Percentiles rank a stretch among this genome's conserved stretches.
These are phyloP conservation scores for Phymatotrichopsis omnivora DNA, from an alignment of 2,329 filamentous ascomycete species.

Conservation along the genomic window DNA sequence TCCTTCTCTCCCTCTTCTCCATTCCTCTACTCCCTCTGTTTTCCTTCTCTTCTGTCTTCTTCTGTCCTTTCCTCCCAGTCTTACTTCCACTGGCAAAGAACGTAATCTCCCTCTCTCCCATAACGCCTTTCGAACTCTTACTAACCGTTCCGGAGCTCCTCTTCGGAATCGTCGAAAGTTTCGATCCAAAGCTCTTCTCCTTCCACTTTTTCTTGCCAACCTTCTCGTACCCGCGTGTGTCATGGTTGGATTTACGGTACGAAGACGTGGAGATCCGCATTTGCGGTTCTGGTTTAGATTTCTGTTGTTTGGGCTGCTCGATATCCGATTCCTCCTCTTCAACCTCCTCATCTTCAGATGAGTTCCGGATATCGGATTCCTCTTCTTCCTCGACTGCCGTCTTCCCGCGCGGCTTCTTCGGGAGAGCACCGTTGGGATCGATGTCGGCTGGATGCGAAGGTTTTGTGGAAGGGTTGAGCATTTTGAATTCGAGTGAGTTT, in stretches of 20 bases:
- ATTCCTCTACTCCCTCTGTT: conserved; percentile 9
- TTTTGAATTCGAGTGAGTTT: conserved; percentile 71
- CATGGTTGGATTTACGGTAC: conserved; percentile 49
- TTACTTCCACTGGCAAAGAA: conserved; percentile 24
- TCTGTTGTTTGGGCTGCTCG: conserved; percentile 28
- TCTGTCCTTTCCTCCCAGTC: conserved; percentile 16
- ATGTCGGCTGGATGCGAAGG: conserved; percentile 33
- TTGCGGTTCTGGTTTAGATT: conserved; percentile 32
- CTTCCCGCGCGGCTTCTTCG: conserved; percentile 36
- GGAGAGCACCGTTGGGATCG: conserved; percentile 33
- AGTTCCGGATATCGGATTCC: conserved; percentile 35
- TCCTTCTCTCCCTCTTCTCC: conserved; percentile 27
- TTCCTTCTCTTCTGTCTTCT: conserved; percentile 15
- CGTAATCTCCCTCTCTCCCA: conserved; percentile 38
- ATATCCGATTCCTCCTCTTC: conserved; percentile 35
- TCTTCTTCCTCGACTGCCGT: conserved; percentile 45
- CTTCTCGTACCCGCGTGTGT: conserved; percentile 35
- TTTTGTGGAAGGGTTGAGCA: conserved; percentile 77
- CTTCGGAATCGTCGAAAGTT: conserved; percentile 23
- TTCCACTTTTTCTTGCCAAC: conserved; percentile 33
- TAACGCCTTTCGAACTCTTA: conserved; percentile 31
- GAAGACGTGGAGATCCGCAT: conserved; percentile 62
- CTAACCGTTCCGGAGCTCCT: conserved; percentile 19
- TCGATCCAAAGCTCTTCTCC: conserved; percentile 40
- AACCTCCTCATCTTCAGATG: conserved; percentile 39